Percentiles rank a stretch among this genome's conserved stretches.
Evolutionary conservation across 768 basidiomycete species (phyloP).

Genomic region (Boletellus emodensis): DNA sequence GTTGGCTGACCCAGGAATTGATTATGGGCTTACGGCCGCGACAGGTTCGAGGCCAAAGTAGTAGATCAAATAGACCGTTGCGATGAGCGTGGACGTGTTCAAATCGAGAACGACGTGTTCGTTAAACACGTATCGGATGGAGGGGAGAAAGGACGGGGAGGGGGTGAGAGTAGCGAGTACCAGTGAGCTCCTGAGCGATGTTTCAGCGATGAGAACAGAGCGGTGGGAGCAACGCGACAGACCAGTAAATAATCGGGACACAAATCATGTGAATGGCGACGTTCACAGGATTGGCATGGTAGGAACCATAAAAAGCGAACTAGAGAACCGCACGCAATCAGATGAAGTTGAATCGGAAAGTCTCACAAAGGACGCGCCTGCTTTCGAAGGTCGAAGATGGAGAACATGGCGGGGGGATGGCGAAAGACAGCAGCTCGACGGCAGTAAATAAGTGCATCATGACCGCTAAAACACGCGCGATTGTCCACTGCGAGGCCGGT

Average conservation of each 20-base stretch:
- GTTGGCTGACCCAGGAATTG: slow-evolving; percentile 1
- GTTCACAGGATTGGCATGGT: slow-evolving; percentile 82
- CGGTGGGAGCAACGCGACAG: slow-evolving; percentile 15
- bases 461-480: too few relatives aligned
- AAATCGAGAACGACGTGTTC: slow-evolving; percentile 66
- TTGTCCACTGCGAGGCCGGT: too few relatives aligned
- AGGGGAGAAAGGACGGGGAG: slow-evolving; percentile 52
- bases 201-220: slow-evolving; percentile 4
- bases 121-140: slow-evolving; percentile 48
- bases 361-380: slow-evolving; percentile 44
- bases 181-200: slow-evolving; percentile 51
- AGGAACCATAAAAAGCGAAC: slow-evolving; percentile 92
- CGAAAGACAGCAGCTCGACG: too few relatives aligned
- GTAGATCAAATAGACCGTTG: slow-evolving; percentile 61
- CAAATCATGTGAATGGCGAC: slow-evolving; percentile 81
- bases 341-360: slow-evolving; percentile 3
- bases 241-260: slow-evolving; percentile 85
- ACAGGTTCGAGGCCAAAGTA: slow-evolving; percentile 79
- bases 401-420: slow-evolving; percentile 30
- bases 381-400: slow-evolving; percentile 63
- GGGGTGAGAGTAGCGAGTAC: slow-evolving; percentile 51
- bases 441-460: too few relatives aligned
- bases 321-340: slow-evolving; percentile 28
- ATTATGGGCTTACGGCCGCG: slow-evolving; percentile 66
- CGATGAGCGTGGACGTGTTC: slow-evolving; percentile 60